Evolutionary conservation across 1,284 basidiomycete species (phyloP), one percentile per base, ranked within the genome.

Genomic region (Leccinum pachyderme): DNA sequence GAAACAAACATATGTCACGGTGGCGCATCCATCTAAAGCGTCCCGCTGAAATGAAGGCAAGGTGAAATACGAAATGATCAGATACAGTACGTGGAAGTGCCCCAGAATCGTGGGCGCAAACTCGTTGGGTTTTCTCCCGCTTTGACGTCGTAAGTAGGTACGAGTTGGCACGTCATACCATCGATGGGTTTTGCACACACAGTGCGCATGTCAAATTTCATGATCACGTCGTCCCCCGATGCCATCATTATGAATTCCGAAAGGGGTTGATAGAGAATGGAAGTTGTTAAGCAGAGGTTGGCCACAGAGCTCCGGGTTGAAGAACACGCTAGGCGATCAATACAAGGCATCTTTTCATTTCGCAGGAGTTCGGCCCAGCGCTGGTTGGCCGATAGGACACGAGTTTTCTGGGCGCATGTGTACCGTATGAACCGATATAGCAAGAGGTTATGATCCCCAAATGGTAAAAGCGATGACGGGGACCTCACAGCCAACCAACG

Each of bases 311-410:
- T 55, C 46, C 54, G 24, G 28, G 51, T 41, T 22, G 22, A 41
- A 41, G 49, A 46, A 46, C 47, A 47, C 7, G 48, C 43, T 51
- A 62, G 56, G 62, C 62, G 59, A 64, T 63, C 64, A 56, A 61
- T 63, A 59, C 59, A 53, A 60, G 53, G 59, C 59, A 62, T 64
- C 45, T 54, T 63, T 66, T 66, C 62, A 63, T 63, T 66, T 64
- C 31, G 39, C 39, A 22, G 32, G 29, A 7, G 47, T 32, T 50
- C 41, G 50, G n/a, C 25, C 47, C 32, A 44, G 29, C 29, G 39
- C 18, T 41, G 39, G 39, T 41, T 41, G 57, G 44, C 47, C 51
- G 62, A 48, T 52, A 32, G 39, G 52, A 51, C 62, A 64, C 56
- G 62, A 57, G 60, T 60, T 54, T 41, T 22, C 6, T 12, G 33